Evolutionary conservation across 129 eudicot species (phyloP), one percentile per base, ranked within the genome.

Genomic region (Escallonia herrerae): DNA sequence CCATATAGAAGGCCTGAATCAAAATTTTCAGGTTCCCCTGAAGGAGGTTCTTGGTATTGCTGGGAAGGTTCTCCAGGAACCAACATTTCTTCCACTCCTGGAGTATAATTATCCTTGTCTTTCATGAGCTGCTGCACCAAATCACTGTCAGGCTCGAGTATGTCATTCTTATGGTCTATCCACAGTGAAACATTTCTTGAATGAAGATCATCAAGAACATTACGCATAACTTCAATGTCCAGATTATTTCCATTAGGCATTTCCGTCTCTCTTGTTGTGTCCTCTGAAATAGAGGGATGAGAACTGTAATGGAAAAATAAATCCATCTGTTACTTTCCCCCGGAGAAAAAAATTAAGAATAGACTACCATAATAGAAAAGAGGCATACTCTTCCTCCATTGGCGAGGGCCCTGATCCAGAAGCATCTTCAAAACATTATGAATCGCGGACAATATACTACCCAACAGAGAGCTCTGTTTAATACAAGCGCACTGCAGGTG

Each of bases 331-430:
- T 49, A 40, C 40, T 61, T 41, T 22, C 5, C 4, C 5, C 12
- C 8, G 59, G 51, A 63, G 0, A 65, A 39, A 65, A 38, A 40
- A 5, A 15, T 4, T 3, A 13, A 15, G 22, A 11, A 43, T 15
- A 3, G 51, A 37, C 2, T 59, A 37, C n/a, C 12, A n/a, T 3
- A 8, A 58, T 37, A 37, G 62, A 12, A 56, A 6, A 56, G 49
- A 57, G 40, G 11, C 86, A 47, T 85, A 91, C 97, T 67, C 85
- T 77, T 72, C 87, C 64, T 77, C 86, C 80, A 83, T 70, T 15
- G 72, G 81, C 57, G 48, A 52, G 48, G 74, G 60, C 43, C 77
- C 82, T 60, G 80, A 59, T 58, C 70, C 79, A 43, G 71, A 62
- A 64, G 59, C 53, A 58, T 78, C 73, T 43, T 42, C 72, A 3